Evolutionary conservation across 2,329 filamentous ascomycete genomes (phyloP).

Genomic region (Scytalidium lignicola): DNA sequence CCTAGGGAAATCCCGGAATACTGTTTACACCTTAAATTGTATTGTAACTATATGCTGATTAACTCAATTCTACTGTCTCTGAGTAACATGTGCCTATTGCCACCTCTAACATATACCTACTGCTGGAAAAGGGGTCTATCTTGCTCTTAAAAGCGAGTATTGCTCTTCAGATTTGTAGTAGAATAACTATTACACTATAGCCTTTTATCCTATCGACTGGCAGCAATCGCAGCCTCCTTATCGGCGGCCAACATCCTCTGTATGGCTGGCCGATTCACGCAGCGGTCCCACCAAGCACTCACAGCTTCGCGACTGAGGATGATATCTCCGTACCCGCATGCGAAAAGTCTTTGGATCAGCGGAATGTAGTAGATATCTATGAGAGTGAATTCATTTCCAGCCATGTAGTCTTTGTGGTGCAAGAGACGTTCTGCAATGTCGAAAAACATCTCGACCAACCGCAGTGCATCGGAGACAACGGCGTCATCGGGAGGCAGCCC

Average conservation of each 20-base stretch:
- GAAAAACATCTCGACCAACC: conserved; percentile 36
- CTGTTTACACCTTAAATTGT: no score
- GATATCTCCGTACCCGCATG: conserved; percentile 33
- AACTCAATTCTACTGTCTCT: no score
- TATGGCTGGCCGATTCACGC: conserved; percentile 32
- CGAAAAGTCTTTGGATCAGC: conserved; percentile 37
- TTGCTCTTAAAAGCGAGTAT: conserved; percentile 1
- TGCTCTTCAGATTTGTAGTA: conserved; percentile 9
- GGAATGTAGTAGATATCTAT: conserved; percentile 44
- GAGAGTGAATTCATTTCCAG: conserved; percentile 37
- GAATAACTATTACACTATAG: conserved; percentile 11
- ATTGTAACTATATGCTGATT: no score
- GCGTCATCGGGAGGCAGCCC: conserved; percentile 36
- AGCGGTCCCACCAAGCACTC: conserved; percentile 37
- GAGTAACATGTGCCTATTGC: no score
- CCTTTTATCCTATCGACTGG: conserved; percentile 15
- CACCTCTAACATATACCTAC: no score
- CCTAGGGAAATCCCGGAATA: no score
- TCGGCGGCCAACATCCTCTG: conserved; percentile 31
- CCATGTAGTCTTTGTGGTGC: conserved; percentile 37
- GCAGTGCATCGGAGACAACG: conserved; percentile 32
- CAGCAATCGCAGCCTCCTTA: conserved; percentile 26
- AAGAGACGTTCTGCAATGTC: conserved; percentile 37
- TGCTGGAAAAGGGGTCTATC: not conserved
- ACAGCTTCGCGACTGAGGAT: conserved; percentile 32